These are phyloP conservation scores for Tuber melanosporum DNA, from an alignment of 495 filamentous ascomycete genomes.

Conservation along the genomic window DNA sequence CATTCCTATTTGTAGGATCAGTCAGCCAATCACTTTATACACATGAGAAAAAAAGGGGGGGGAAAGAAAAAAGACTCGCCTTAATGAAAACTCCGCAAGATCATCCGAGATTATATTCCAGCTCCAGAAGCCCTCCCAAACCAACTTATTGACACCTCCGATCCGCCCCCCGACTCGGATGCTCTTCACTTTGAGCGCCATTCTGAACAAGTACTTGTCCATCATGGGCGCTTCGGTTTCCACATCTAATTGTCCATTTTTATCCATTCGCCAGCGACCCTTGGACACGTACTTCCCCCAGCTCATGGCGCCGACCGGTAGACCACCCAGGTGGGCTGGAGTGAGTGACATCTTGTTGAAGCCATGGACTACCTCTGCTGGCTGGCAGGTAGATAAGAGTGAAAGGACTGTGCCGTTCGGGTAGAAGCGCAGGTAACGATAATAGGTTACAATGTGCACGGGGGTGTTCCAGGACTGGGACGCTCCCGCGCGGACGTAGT, in stretches of 20 bases:
- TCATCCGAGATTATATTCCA: conserved; percentile 85
- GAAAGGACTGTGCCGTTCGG: conserved; percentile 76
- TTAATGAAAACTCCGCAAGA: conserved; percentile 73
- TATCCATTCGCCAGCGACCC: conserved; percentile 44
- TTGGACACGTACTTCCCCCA: conserved; percentile 41
- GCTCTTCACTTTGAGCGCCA: conserved; percentile 63
- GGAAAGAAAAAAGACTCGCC: conserved; percentile 11
- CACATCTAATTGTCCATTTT: conserved; percentile 64
- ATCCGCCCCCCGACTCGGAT: conserved; percentile 46
- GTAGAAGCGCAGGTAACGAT: conserved; percentile 92
- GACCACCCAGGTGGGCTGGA: conserved; percentile 35
- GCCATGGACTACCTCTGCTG: conserved; percentile 72
- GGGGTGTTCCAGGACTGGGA: conserved; percentile 56
- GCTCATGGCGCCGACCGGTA: conserved; percentile 46
- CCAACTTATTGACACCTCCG: conserved; percentile 67
- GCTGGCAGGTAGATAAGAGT: conserved; percentile 71
- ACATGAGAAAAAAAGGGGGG: not conserved
- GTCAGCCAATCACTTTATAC: not conserved
- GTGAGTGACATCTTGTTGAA: conserved; percentile 46
- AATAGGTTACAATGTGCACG: conserved; percentile 95
- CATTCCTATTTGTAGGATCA: conserved; percentile 51
- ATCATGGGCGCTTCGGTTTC: conserved; percentile 74
- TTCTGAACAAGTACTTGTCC: conserved; percentile 70
- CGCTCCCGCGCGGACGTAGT: conserved; percentile 80
- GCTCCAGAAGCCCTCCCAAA: conserved; percentile 87